A percentile compares a stretch with the other conserved stretches of the same genome.
Evolutionary conservation across 768 basidiomycete genomes (phyloP).

Genomic region (Suillus brevipes): DNA sequence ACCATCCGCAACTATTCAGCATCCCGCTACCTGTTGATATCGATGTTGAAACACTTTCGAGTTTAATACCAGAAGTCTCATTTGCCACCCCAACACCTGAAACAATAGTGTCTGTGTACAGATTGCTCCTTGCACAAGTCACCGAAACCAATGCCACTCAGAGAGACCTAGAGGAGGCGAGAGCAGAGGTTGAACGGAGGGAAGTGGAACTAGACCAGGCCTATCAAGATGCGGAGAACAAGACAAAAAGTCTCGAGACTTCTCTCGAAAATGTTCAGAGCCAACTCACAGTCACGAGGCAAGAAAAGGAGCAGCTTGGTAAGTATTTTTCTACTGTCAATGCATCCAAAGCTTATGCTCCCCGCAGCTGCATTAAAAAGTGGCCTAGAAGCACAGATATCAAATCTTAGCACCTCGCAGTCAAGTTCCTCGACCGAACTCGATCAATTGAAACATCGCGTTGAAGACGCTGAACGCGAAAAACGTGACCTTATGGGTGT

Average conservation of each 20-base stretch:
- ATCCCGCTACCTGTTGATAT: conserved; percentile 66
- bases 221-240: conserved; percentile 71
- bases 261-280: conserved; percentile 51
- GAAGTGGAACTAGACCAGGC: conserved; percentile 86
- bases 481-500: conserved; percentile 87
- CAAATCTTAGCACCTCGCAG: conserved; percentile 56
- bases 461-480: conserved; percentile 82
- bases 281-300: conserved; percentile 56
- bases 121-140: conserved; percentile 57
- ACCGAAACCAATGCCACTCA: conserved; percentile 54
- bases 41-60: conserved; percentile 58
- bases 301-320: conserved; percentile 71
- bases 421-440: conserved; percentile 63
- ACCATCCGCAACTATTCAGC: conserved; percentile 25
- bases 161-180: conserved; percentile 68
- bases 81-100: conserved; percentile 59
- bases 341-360: conserved; percentile 16
- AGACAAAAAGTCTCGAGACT: conserved; percentile 55
- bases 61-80: conserved; percentile 60
- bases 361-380: conserved; percentile 45
- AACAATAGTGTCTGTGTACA: conserved; percentile 61
- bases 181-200: conserved; percentile 66
- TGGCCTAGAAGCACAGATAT: conserved; percentile 55
- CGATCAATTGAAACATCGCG: conserved; percentile 54
- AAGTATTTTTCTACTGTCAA: conserved; percentile 10